Evolutionary conservation across 2,329 filamentous ascomycete species (phyloP), one percentile per base, ranked within the genome.

Genomic region (Hymenoscyphus repandus): DNA sequence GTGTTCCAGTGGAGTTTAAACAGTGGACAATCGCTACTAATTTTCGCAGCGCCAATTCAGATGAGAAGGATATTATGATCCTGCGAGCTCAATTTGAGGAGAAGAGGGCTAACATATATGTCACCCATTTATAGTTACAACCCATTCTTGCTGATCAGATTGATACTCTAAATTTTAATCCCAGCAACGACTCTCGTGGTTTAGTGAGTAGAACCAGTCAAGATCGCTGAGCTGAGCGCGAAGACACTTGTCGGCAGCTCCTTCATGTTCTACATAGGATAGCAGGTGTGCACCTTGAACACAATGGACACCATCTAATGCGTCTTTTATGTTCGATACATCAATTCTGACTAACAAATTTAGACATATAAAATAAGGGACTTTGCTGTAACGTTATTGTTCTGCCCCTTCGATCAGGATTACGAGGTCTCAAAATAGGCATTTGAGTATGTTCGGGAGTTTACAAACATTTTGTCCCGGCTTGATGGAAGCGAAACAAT

Each of bases 101-200:
- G 1, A 64, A 67, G 50, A 53, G 68, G 4, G 66, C 64, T 0
- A 69, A 70, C 18, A 52, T 70, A 0, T 67, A 70, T 34, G 64
- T 66, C 6, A 70, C 67, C 0, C 68, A 70, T 49, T 52, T 70
- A 1, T 70, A 68, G 68, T 58, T 69, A 6, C 68, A 70, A 52
- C 69, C 62, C 36, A 58, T 64, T 5, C 54, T 69, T 0, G 55
- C 68, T 1, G 68, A 70, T 33, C 66, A 67, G 45, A 53, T 70
- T 3, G 68, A 69, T 12, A 46, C 53, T 22, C n/a, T n/a, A n/a
- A n/a, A n/a, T 58, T 3, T 43, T 60, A 7, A 20, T 34, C 32
- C 13, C 32, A 34, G 32, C n/a, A n/a, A n/a, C n/a, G n/a, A n/a
- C n/a, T 7, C 9, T 9, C 32, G 13, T 7, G 32, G 7, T 34